A percentile compares a stretch with the other conserved stretches of the same genome.
Conservation (phyloP, 2,329 filamentous ascomycete genomes). For the Aspergillus unguis region DNA sequence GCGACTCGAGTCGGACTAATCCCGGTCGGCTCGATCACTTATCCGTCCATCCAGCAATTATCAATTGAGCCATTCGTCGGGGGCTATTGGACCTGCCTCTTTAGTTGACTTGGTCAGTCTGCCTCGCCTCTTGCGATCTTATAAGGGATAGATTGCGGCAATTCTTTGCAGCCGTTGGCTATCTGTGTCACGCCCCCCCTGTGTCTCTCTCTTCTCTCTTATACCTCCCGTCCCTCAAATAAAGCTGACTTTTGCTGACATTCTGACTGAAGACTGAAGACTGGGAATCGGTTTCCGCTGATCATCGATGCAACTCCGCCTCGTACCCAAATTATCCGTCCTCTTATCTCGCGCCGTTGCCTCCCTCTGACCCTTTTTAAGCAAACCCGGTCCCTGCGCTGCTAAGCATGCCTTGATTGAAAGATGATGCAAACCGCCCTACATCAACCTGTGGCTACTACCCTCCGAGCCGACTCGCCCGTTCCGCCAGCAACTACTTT, state of each 20-base stretch:
- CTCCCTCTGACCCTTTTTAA: not conserved
- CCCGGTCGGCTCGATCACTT: constrained; percentile 2
- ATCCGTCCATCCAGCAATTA: not conserved
- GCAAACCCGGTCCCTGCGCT: not conserved
- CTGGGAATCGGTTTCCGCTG: constrained; percentile 7
- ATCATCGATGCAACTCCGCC: constrained; percentile 15
- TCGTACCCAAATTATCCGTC: constrained; percentile 10
- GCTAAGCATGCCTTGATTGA: constrained; percentile 30
- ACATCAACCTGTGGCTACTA: constrained; percentile 32
- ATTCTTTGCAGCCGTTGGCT: not conserved
- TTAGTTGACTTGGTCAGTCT: not conserved
- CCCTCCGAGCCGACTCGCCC: constrained; percentile 25
- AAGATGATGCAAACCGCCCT: constrained; percentile 26
- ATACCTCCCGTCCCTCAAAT: not conserved
- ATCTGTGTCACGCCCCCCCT: not conserved
- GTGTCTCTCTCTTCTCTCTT: not conserved
- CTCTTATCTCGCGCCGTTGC: not conserved
- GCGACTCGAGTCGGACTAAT: constrained; percentile 2
- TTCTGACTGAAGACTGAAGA: too few relatives aligned
- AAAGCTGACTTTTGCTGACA: too few relatives aligned
- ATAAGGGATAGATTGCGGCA: not conserved
- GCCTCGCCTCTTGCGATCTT: not conserved
- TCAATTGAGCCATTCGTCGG: not conserved
- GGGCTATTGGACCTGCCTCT: not conserved
- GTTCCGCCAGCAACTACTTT: constrained; percentile 21